Percentiles rank a stretch among this genome's conserved stretches.
These are phyloP conservation scores for Candida nitratophila DNA, from an alignment of 805 yeast species.

Conservation along the genomic window DNA sequence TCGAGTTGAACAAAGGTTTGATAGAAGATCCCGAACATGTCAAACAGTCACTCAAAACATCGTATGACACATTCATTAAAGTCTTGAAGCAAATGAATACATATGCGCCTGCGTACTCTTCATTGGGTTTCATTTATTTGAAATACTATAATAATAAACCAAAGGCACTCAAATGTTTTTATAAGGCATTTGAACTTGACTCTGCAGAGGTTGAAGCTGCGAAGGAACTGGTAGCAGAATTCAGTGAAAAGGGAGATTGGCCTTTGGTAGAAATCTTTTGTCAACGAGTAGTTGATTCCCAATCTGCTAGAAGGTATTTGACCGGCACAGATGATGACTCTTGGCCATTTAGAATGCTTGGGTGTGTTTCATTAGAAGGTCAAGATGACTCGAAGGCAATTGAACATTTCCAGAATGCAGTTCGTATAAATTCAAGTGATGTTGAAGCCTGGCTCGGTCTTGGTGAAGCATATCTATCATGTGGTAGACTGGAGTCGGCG, in stretches of 20 bases:
- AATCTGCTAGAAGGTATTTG: slow-evolving; percentile 45
- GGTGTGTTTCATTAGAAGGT: slow-evolving; percentile 64
- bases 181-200: slow-evolving; percentile 85
- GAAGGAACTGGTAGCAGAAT: slow-evolving; percentile 58
- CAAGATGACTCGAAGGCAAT: slow-evolving; percentile 76
- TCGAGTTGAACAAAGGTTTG: slow-evolving; percentile 16
- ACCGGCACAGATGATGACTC: slow-evolving; percentile 31
- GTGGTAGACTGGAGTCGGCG: slow-evolving; percentile 86
- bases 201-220: slow-evolving; percentile 73
- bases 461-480: slow-evolving; percentile 89
- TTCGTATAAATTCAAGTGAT: slow-evolving; percentile 62
- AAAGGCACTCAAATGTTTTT: slow-evolving; percentile 80
- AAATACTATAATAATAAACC: slow-evolving; percentile 48
- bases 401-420: slow-evolving; percentile 81
- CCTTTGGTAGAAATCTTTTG: slow-evolving; percentile 72
- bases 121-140: slow-evolving; percentile 70
- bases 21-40: slow-evolving; percentile 16
- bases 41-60: slow-evolving; percentile 28
- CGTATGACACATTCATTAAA: slow-evolving; percentile 51
- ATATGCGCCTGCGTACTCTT: slow-evolving; percentile 74
- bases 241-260: slow-evolving; percentile 72
- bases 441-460: slow-evolving; percentile 84
- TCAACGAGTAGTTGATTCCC: slow-evolving; percentile 56
- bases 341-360: slow-evolving; percentile 91
- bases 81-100: slow-evolving; percentile 59